Conservation (phyloP, 192 early-diverging fungal species). For the Pecoramyces ruminantium region DNA sequence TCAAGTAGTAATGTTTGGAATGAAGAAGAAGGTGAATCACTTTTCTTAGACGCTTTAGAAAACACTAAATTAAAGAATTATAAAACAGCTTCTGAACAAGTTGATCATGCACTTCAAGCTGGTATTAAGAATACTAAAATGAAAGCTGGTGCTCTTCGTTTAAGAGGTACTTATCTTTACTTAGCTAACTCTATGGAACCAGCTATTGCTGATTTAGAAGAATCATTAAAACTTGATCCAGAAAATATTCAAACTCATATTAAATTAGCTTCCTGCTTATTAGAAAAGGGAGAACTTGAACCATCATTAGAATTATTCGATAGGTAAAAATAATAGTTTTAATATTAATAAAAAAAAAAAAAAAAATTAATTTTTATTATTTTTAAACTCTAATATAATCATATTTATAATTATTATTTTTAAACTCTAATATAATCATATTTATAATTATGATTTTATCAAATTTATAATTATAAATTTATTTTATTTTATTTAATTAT, state of each 20-base stretch:
- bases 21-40: neutral
- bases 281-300: slow-evolving; percentile 61
- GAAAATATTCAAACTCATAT: slow-evolving; percentile 69
- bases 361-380: too few relatives aligned
- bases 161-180: neutral
- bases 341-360: too few relatives aligned
- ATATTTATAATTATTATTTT: too few relatives aligned
- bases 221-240: slow-evolving; percentile 32
- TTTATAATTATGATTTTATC: too few relatives aligned
- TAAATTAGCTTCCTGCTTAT: slow-evolving; percentile 78
- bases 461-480: too few relatives aligned
- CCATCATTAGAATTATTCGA: slow-evolving; percentile 50
- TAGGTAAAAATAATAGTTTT: slow-evolving; percentile 2
- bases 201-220: neutral
- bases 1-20: neutral
- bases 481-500: neutral
- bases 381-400: too few relatives aligned
- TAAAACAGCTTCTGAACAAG: neutral
- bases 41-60: neutral
- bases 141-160: neutral
- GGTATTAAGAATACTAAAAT: neutral
- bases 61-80: neutral
- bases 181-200: neutral
- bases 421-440: too few relatives aligned
- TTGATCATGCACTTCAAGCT: neutral